These are phyloP conservation scores for Fraxinus excelsior DNA, from an alignment of 257 asterid genomes.

Conservation along the genomic window DNA sequence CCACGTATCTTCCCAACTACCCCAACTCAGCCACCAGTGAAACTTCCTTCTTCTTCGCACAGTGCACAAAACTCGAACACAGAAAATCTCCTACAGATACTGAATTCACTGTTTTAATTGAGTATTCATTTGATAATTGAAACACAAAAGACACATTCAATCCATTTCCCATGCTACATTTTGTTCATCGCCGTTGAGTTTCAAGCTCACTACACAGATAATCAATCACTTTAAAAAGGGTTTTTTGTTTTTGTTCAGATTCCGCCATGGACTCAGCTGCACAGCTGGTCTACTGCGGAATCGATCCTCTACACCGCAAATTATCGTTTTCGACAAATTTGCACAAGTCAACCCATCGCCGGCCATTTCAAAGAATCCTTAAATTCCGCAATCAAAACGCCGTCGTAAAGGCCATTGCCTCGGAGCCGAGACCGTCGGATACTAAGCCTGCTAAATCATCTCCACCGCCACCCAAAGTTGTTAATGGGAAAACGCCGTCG, in stretches of 20 bases:
- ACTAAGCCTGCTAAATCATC: constrained; percentile 30
- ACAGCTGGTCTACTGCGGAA: constrained; percentile 78
- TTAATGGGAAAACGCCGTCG: constrained; percentile 52
- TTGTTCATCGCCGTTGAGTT: not conserved
- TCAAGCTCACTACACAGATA: not conserved
- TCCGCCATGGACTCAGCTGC: constrained; percentile 89
- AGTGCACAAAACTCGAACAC: constrained; percentile 6
- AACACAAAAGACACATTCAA: not conserved
- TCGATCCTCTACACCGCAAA: constrained; percentile 51
- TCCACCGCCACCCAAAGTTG: constrained; percentile 26
- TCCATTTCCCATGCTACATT: not conserved
- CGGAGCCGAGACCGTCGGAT: constrained; percentile 76
- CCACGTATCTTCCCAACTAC: constrained; percentile 54
- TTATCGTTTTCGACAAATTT: constrained; percentile 21
- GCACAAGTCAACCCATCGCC: constrained; percentile 20
- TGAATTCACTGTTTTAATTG: not conserved
- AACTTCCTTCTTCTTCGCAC: not conserved
- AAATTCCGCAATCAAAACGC: constrained; percentile 36
- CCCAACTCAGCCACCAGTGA: too few relatives aligned
- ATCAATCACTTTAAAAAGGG: not conserved
- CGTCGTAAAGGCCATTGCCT: constrained; percentile 70
- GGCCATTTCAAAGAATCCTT: constrained; percentile 26
- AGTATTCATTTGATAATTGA: not conserved
- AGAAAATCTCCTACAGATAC: not conserved
- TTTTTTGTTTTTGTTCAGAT: constrained; percentile 8